Base-by-base conservation (phyloP, 2,329 filamentous ascomycete species). In the Exophiala oligosperma region DNA sequence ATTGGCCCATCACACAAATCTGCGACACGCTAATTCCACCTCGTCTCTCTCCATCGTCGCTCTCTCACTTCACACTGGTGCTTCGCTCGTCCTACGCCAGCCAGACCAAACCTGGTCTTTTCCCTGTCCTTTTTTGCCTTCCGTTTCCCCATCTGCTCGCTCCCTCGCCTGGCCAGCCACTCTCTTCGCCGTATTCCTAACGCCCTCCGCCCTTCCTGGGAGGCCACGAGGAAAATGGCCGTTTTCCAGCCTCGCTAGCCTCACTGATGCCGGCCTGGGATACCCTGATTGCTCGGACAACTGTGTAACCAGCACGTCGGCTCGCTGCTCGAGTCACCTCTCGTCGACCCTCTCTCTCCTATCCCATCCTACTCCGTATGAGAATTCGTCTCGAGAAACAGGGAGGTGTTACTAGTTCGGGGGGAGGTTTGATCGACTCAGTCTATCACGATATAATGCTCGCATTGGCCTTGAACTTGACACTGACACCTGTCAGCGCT, bases 271-370 rank as follows among this genome's bases (percentile, higher is more conserved):
- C 48, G 50, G 32, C 32, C 32, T 35, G 40, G 40, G 21, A 43
- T 35, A 41, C 49, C 56, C 57, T 50, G 59, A 62, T 62, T 62
- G 59, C 60, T 62, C 60, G 43, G 56, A 37, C 60, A 59, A 62
- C 60, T 32, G 60, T 54, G 56, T 49, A 43, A 57, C 60, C 56
- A 41, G 53, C 49, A 56, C 53, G 29, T 35, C 28, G 38, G 53
- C 53, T 52, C 43, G 43, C 49, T 49, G 28, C 43, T 52, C 49
- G 44, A 51, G 37, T 51, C 26, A 35, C 52, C 35, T 46, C 21
- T 26, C 28, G 21, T 47, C 40, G 29, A 49, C 12, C 54, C 38
- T 28, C 47, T 24, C 29, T 32, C 35, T 29, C 48, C 52, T 51
- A 38, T 49, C 48, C 38, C 29, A 37, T 48, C 24, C 28, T 40